These are phyloP conservation scores for Gossypium aridum DNA, from an alignment of 441 rosid genomes.

Conservation along the genomic window DNA sequence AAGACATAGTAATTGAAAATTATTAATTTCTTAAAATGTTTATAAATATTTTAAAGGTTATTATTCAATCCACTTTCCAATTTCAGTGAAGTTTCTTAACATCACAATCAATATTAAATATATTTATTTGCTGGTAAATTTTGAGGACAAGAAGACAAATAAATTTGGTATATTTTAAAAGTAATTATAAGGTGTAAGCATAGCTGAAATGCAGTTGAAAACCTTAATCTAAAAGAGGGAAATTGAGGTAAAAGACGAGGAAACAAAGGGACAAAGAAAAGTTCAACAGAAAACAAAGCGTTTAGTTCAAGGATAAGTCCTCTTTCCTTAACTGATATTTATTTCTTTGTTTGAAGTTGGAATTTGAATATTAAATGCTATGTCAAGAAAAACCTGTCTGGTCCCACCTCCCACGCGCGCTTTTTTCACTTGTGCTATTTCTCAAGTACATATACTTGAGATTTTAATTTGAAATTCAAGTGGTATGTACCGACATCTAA, in stretches of 20 bases:
- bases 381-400: not conserved
- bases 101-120: too few species aligned
- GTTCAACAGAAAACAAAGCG: conserved; percentile 24
- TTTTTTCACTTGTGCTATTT: not conserved
- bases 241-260: not conserved
- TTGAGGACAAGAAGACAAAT: too few species aligned
- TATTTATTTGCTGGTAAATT: too few species aligned
- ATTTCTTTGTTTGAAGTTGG: not conserved
- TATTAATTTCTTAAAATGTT: not conserved
- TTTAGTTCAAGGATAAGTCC: conserved; percentile 31
- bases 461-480: not conserved
- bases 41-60: not conserved
- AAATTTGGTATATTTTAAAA: too few species aligned
- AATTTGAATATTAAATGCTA: not conserved
- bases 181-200: too few species aligned
- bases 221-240: not conserved
- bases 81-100: too few species aligned
- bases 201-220: not conserved
- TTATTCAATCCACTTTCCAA: not conserved
- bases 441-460: not conserved
- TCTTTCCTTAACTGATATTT: conserved; percentile 5
- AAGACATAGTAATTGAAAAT: not conserved
- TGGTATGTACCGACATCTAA: too few species aligned
- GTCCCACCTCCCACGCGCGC: conserved; percentile 10
- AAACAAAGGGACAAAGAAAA: not conserved